Evolutionary conservation across 2,329 filamentous ascomycete species (phyloP).

Genomic region (Phialemonium atrogriseum): DNA sequence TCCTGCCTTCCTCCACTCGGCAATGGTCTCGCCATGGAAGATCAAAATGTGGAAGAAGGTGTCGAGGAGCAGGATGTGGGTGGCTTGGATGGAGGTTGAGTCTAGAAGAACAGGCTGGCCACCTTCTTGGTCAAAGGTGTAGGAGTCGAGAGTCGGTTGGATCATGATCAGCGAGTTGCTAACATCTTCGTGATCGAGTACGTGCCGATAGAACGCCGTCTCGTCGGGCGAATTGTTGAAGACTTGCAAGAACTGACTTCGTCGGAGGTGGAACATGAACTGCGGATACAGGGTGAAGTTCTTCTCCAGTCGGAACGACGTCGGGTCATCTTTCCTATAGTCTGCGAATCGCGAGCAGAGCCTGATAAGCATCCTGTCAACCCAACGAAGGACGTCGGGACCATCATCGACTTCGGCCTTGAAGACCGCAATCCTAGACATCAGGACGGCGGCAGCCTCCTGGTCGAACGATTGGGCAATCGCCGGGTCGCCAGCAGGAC

Average conservation of each 20-base stretch:
- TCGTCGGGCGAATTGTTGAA: conserved; percentile 99
- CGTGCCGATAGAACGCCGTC: conserved; percentile 97
- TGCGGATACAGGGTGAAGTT: conserved; percentile 98
- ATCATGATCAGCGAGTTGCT: conserved; percentile 98
- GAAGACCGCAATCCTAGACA: conserved; percentile 98
- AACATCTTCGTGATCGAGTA: conserved; percentile 94
- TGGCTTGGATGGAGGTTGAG: conserved; percentile 90
- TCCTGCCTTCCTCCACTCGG: conserved; percentile 94
- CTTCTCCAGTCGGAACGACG: conserved; percentile 93
- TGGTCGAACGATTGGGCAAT: conserved; percentile 97
- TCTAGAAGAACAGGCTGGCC: conserved; percentile 90
- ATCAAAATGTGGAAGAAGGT: conserved; percentile 99
- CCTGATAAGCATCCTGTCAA: conserved; percentile 95
- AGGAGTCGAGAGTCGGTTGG: conserved; percentile 93
- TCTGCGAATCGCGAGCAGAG: conserved; percentile 95
- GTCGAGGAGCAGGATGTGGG: conserved; percentile 87
- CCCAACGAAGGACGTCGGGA: conserved; percentile 96
- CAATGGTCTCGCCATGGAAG: conserved; percentile 96
- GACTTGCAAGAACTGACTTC: conserved; percentile 95
- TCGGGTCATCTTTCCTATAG: conserved; percentile 95
- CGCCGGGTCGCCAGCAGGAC: conserved; percentile 86
- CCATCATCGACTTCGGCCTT: conserved; percentile 98
- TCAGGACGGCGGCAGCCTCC: conserved; percentile 92
- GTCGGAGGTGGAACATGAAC: conserved; percentile 98
- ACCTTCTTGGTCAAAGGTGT: conserved; percentile 93